Conservation (phyloP, 2,329 filamentous ascomycete species). For the Fusarium begoniae region DNA sequence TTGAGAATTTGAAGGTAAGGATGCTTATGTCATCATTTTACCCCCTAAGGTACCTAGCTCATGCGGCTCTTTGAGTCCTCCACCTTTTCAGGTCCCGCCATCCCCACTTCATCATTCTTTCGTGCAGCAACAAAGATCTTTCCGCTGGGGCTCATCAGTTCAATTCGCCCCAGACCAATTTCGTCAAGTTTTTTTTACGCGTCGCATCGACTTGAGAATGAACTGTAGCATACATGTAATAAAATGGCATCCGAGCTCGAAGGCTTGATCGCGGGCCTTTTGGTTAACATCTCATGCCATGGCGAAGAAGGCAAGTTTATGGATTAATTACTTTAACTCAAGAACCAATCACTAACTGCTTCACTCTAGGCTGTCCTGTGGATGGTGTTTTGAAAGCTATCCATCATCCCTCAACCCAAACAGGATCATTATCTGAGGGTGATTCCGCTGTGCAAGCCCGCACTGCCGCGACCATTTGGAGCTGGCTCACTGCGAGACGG, state of each 20-base stretch:
- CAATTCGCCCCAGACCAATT: slow-evolving; percentile 41
- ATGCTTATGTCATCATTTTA: slow-evolving; percentile 36
- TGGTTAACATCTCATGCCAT: slow-evolving; percentile 50
- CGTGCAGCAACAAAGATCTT: slow-evolving; percentile 31
- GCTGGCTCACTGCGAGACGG: slow-evolving; percentile 47
- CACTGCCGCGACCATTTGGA: slow-evolving; percentile 48
- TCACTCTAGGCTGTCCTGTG: slow-evolving; percentile 45
- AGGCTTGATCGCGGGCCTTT: slow-evolving; percentile 49
- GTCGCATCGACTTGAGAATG: slow-evolving; percentile 42
- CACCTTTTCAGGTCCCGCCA: slow-evolving; percentile 21
- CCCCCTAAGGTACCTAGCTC: background rate
- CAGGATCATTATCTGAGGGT: slow-evolving; percentile 17
- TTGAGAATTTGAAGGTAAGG: background rate
- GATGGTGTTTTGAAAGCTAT: slow-evolving; percentile 47
- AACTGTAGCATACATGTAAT: slow-evolving; percentile 13
- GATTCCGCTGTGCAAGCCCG: slow-evolving; percentile 35
- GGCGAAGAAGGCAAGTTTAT: slow-evolving; percentile 50
- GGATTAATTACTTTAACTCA: background rate
- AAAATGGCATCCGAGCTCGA: slow-evolving; percentile 52
- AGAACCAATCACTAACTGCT: slow-evolving; percentile 11
- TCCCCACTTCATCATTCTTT: slow-evolving; percentile 35
- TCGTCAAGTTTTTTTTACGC: slow-evolving; percentile 27
- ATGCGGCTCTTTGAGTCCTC: slow-evolving; percentile 8
- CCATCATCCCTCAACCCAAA: slow-evolving; percentile 37
- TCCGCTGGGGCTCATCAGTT: slow-evolving; percentile 39